Evolutionary conservation across 2,329 filamentous ascomycete species (phyloP), one percentile per base, ranked within the genome.

Genomic region (Domatiomyces globalis): DNA sequence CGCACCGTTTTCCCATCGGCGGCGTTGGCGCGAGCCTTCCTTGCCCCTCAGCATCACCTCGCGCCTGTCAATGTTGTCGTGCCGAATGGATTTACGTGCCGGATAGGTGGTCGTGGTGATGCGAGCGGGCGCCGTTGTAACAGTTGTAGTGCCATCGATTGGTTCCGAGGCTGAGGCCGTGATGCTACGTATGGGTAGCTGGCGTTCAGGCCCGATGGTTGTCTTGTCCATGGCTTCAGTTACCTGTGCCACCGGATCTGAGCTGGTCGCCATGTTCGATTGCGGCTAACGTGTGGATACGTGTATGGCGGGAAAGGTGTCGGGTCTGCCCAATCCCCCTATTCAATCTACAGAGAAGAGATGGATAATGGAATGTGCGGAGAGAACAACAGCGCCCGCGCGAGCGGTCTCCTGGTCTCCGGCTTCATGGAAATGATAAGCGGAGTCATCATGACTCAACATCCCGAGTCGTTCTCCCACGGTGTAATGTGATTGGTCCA

Each of bases 1-100:
- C 25, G 44, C 76, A 94, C 87, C 86, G 67, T 96, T 98, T 73
- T 98, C 92, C 88, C 89, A 96, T 51, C 90, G 78, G 61, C 90
- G 83, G 48, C 90, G 77, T 62, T 90, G 82, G 36, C 90, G 79
- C 61, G 81, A 90, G 33, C 90, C 90, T 67, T 95, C 88, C 60
- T 94, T 94, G 51, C 90, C 90, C 71, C 88, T 94, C 29, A 92
- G 73, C 49, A 94, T 64, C 2, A 81, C 79, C 58, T 95, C 87
- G 17, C 89, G 81, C 49, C 78, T 69, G 62, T 79, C 80, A 61
- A 79, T 61, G 60, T 78, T 82, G 61, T 84, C 80, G 48, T 79
- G 75, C 33, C 76, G 71, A 45, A 79, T 61, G 5, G 75, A 72
- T 61, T 76, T 74, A 53, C 73, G 73, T 43, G 56, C 71, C 70